A percentile compares a stretch with the other conserved stretches of the same genome.
phyloP scores from a whole-genome alignment of 2,329 filamentous ascomycete species.

The Lecanicillium sp. region DNA sequence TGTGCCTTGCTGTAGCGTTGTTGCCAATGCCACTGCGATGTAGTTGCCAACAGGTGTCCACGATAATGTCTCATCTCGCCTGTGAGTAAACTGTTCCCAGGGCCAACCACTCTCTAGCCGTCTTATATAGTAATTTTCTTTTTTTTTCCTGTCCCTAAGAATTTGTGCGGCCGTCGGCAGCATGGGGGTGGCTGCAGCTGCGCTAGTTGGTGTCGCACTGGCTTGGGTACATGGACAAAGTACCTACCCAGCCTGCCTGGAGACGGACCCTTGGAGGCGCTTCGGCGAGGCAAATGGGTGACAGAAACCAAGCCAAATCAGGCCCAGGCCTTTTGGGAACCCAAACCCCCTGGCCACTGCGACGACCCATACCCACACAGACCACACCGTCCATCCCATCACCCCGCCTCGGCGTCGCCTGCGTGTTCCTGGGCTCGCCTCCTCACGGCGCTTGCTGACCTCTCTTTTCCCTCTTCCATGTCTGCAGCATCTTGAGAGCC shows the following conservation, averaged over 20 bases:
- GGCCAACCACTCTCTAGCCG: neutral
- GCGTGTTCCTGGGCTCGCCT: constrained; percentile 17
- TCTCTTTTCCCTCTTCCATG: constrained; percentile 26
- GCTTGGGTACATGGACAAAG: constrained; percentile 1
- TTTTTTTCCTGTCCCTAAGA: constrained; percentile 1
- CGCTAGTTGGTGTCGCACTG: neutral
- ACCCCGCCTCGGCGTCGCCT: constrained; percentile 23
- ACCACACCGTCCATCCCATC: constrained; percentile 16
- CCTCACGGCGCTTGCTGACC: constrained; percentile 19
- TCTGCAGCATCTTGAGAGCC: constrained; percentile 24
- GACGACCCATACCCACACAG: constrained; percentile 3
- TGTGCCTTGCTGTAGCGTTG: too few species aligned
- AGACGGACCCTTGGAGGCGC: neutral
- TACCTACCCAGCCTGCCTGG: constrained; percentile 1
- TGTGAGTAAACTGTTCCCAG: too few species aligned
- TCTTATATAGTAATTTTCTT: neutral
- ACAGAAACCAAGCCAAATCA: neutral
- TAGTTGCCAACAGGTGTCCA: too few species aligned
- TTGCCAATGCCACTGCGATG: too few species aligned
- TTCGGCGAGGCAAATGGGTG: neutral
- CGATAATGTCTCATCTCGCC: too few species aligned
- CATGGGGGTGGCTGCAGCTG: neutral
- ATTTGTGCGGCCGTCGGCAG: constrained; percentile 7
- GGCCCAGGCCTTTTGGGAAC: neutral
- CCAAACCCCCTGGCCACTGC: constrained; percentile 1